Conservation (phyloP, 2,329 filamentous ascomycete species). For the Fusarium protoensiforme region DNA sequence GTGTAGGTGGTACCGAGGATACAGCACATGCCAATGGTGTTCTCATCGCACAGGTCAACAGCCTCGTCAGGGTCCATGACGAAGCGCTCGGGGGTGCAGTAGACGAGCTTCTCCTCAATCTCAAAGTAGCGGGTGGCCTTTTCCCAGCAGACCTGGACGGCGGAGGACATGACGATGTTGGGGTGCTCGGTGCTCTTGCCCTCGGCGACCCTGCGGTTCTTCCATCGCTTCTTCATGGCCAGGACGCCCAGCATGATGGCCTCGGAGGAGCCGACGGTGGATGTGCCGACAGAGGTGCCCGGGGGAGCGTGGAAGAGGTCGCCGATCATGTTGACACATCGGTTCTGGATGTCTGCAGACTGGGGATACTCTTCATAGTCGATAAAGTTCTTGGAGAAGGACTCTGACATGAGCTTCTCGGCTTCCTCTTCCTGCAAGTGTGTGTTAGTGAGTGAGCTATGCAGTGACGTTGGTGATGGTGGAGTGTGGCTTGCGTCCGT, state of each 20-base stretch:
- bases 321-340: slow-evolving; percentile 91
- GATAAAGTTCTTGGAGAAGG: slow-evolving; percentile 95
- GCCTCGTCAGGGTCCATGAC: slow-evolving; percentile 73
- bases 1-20: slow-evolving; percentile 96
- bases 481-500: slow-evolving; percentile 3
- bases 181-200: slow-evolving; percentile 84
- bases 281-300: slow-evolving; percentile 82
- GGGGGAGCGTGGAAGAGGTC: slow-evolving; percentile 86
- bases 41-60: slow-evolving; percentile 71
- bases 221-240: slow-evolving; percentile 96
- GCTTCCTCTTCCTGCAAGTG: slow-evolving; percentile 82
- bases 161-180: slow-evolving; percentile 95
- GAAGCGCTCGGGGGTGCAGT: slow-evolving; percentile 70
- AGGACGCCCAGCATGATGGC: slow-evolving; percentile 85
- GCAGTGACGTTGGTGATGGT: slow-evolving; percentile 6
- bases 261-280: slow-evolving; percentile 89
- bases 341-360: slow-evolving; percentile 87
- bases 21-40: slow-evolving; percentile 89
- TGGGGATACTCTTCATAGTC: slow-evolving; percentile 89
- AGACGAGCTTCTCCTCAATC: slow-evolving; percentile 86
- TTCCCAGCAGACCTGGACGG: slow-evolving; percentile 98
- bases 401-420: slow-evolving; percentile 93
- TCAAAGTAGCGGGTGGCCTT: slow-evolving; percentile 92
- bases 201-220: slow-evolving; percentile 83
- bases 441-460: slow-evolving; percentile 33